Percentiles rank a stretch among this genome's conserved stretches.
Evolutionary conservation across 2,329 filamentous ascomycete species (phyloP).

Genomic region (Reticulascus tulasneorum): DNA sequence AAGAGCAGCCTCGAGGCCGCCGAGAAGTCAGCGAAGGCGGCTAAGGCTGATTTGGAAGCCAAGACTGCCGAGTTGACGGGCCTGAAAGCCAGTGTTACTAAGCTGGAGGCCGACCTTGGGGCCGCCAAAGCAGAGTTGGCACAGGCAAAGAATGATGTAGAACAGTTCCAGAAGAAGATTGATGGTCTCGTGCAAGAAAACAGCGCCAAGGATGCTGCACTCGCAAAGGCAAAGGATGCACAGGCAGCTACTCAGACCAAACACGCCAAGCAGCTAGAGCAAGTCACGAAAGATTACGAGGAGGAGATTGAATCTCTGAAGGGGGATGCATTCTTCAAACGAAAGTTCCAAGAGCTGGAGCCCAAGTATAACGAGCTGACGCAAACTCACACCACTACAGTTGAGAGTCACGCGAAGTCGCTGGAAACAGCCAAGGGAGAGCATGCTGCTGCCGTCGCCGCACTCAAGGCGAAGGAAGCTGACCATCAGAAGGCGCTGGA

Average conservation of each 20-base stretch:
- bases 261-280: conserved; percentile 55
- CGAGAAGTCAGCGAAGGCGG: conserved; percentile 38
- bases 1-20: conserved; percentile 44
- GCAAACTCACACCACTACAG: conserved; percentile 26
- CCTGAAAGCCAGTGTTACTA: conserved; percentile 35
- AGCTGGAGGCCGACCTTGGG: conserved; percentile 42
- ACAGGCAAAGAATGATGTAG: conserved; percentile 42
- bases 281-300: conserved; percentile 58
- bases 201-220: conserved; percentile 43
- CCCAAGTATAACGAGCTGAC: conserved; percentile 47
- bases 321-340: conserved; percentile 61
- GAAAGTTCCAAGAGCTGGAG: conserved; percentile 59
- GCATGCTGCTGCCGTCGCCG: conserved; percentile 38
- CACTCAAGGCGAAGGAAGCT: conserved; percentile 46
- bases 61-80: conserved; percentile 35
- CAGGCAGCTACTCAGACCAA: conserved; percentile 36
- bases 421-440: conserved; percentile 39
- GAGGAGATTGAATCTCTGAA: conserved; percentile 61
- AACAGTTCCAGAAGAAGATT: conserved; percentile 45
- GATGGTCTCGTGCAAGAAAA: conserved; percentile 43
- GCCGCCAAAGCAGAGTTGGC: conserved; percentile 37
- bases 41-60: conserved; percentile 40
- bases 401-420: conserved; percentile 35
- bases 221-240: conserved; percentile 48
- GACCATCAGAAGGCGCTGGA: conserved; percentile 53